Evolutionary conservation across 2,329 filamentous ascomycete genomes (phyloP), one percentile per base, ranked within the genome.

Genomic region (Coniella vitis): DNA sequence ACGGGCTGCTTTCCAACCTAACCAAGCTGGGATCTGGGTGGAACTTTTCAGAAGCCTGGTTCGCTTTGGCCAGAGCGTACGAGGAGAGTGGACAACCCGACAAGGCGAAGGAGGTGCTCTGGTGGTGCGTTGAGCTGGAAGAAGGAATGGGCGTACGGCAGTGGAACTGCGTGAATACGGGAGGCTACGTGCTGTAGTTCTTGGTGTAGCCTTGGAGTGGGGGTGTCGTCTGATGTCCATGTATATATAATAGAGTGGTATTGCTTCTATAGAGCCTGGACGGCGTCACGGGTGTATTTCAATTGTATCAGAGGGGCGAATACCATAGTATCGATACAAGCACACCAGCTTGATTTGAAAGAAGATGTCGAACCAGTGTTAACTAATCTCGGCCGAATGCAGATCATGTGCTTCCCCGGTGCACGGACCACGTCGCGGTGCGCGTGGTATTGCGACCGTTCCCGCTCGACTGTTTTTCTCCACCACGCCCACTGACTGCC

Each of bases 91-190:
- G 86, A 0, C 87, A 95, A 69, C 67, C 81, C 2, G 87, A 93
- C 34, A 95, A 91, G 71, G 86, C 93, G 13, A 94, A 90, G 69
- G 86, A 93, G 58, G 89, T 90, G 39, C 75, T 97, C 7, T 97
- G 93, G 93, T 97, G 91, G 90, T 95, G 90, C 59, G 87, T 98
- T 12, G 90, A 96, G 67, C 73, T 98, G 25, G 93, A 97, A 63
- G 91, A 98, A 63, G 82, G 81, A 7, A 81, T 80, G 55, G 88
- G 85, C 0, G 78, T 95, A 41, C 80, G 93, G 49, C 77, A 79
- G 51, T 97, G 91, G 93, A 76, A 73, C 25, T 83, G 78, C 56
- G 75, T 89, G 22, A 83, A 79, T 3, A 74, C 74, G 43, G 81
- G 82, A 17, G 77, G 84, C 17, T 87, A 87, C 66, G 78, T 86